Evolutionary conservation across 495 filamentous ascomycete species (phyloP).

Genomic region (Penicillium odoratum): DNA sequence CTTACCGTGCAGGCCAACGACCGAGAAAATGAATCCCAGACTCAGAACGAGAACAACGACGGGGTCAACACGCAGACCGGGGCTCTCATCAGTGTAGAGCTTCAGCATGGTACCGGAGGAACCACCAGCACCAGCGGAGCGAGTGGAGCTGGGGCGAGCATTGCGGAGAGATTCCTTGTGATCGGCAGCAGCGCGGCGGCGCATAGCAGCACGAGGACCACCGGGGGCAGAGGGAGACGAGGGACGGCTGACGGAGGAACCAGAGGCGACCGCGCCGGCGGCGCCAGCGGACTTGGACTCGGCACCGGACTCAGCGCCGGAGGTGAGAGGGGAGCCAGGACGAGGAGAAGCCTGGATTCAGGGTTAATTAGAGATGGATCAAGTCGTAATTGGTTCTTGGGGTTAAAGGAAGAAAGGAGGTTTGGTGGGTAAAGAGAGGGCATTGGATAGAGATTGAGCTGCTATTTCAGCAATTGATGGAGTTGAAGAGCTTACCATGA

Average conservation of each 20-base stretch:
- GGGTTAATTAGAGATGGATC: constrained; percentile 4
- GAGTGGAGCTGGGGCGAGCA: constrained; percentile 83
- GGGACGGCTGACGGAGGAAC: constrained; percentile 68
- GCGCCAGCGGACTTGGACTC: constrained; percentile 68
- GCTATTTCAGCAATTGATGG: constrained; percentile 15
- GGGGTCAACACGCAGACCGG: constrained; percentile 93
- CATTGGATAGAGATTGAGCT: constrained; percentile 7
- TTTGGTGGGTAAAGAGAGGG: not conserved
- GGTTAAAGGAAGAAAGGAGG: constrained; percentile 13
- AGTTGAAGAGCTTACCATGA: constrained; percentile 38
- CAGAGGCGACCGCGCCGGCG: constrained; percentile 57
- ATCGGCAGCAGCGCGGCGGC: constrained; percentile 90
- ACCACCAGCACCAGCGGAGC: constrained; percentile 90
- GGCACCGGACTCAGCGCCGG: constrained; percentile 50
- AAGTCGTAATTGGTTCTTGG: constrained; percentile 5
- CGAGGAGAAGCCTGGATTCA: constrained; percentile 44
- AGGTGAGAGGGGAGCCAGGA: constrained; percentile 50
- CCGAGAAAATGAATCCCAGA: constrained; percentile 96
- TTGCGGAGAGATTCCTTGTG: constrained; percentile 93
- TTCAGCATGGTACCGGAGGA: constrained; percentile 98
- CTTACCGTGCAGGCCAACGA: constrained; percentile 95
- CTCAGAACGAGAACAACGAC: constrained; percentile 94
- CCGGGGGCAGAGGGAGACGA: constrained; percentile 90
- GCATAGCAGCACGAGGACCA: constrained; percentile 90
- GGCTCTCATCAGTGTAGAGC: constrained; percentile 98